Evolutionary conservation across 805 yeast species (phyloP).

Genomic region (Suhomyces pyralidae): DNA sequence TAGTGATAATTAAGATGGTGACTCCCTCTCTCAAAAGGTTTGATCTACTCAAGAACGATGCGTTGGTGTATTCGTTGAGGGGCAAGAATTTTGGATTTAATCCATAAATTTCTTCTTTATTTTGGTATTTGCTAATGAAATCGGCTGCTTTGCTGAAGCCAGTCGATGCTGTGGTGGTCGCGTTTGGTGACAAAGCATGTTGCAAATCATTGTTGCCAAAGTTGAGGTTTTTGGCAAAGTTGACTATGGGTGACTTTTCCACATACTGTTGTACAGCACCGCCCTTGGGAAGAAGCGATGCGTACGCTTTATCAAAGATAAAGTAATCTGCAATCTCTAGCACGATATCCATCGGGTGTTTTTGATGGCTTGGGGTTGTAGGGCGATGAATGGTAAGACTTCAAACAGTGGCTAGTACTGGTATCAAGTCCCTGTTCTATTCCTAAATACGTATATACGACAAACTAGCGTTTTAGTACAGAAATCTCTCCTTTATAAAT

Average conservation of each 20-base stretch:
- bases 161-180: constrained; percentile 9
- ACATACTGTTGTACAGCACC: constrained; percentile 34
- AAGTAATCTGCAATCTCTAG: constrained; percentile 76
- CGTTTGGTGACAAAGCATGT: constrained; percentile 4
- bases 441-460: background rate
- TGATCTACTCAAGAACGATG: constrained; percentile 70
- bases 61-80: constrained; percentile 53
- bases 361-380: background rate
- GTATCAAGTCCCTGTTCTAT: background rate
- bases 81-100: constrained; percentile 56
- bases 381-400: background rate
- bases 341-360: constrained; percentile 74
- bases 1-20: constrained; percentile 64
- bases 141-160: constrained; percentile 14
- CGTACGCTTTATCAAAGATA: constrained; percentile 71
- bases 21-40: constrained; percentile 68
- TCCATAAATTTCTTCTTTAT: constrained; percentile 53
- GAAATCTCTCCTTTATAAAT: background rate
- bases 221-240: background rate
- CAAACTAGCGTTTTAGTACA: background rate
- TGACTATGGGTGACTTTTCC: constrained; percentile 6
- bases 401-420: background rate
- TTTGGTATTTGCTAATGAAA: constrained; percentile 21
- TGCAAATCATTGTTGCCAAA: constrained; percentile 5
- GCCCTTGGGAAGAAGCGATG: constrained; percentile 61